Conservation (phyloP, 805 yeast species). For the Pichia scutulata region DNA sequence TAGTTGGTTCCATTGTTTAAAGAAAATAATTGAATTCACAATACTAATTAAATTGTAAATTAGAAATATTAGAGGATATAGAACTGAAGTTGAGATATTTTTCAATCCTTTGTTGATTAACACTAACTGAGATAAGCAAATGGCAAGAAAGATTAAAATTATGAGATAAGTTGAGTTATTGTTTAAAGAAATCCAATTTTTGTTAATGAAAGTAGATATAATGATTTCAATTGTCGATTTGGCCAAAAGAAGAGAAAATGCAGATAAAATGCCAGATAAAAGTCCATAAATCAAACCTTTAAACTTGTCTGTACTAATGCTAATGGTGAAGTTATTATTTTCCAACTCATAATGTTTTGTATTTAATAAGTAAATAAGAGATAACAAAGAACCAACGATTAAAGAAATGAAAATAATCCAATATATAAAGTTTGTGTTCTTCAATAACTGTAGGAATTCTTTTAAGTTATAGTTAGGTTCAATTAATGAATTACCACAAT, state of each 20-base stretch:
- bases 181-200: slow-evolving; percentile 26
- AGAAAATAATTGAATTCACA: slow-evolving; percentile 55
- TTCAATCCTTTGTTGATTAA: slow-evolving; percentile 69
- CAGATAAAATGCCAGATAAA: slow-evolving; percentile 70
- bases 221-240: slow-evolving; percentile 71
- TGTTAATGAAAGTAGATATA: slow-evolving; percentile 34
- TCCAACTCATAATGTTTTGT: neutral
- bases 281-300: slow-evolving; percentile 62
- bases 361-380: slow-evolving; percentile 22
- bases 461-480: slow-evolving; percentile 46
- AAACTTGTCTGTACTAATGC: too few relatives aligned
- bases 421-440: slow-evolving; percentile 39
- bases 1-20: slow-evolving; percentile 40
- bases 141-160: slow-evolving; percentile 43
- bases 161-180: slow-evolving; percentile 42
- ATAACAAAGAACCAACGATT: slow-evolving; percentile 23
- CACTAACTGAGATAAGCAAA: slow-evolving; percentile 65
- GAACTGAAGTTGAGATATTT: slow-evolving; percentile 61
- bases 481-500: slow-evolving; percentile 59
- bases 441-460: slow-evolving; percentile 38
- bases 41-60: slow-evolving; percentile 67
- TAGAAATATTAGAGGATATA: slow-evolving; percentile 82
- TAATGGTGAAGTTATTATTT: too few relatives aligned
- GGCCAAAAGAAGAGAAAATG: slow-evolving; percentile 81
- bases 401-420: slow-evolving; percentile 45